phyloP scores from a whole-genome alignment of 441 rosid genomes.

The Manihot esculenta region DNA sequence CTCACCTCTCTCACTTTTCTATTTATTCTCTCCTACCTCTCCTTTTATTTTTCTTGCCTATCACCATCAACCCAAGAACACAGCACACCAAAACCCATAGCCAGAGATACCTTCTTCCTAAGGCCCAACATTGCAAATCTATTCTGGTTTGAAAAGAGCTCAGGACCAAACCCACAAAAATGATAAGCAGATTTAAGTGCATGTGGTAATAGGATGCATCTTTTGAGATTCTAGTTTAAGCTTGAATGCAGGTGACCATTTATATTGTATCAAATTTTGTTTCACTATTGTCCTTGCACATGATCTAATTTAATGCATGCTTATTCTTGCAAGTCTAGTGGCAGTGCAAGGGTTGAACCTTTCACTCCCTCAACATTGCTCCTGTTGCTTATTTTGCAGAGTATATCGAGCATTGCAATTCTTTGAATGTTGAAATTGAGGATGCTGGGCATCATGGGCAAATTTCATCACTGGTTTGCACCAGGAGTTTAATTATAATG shows the following conservation, averaged over 20 bases:
- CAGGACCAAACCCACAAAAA: no score
- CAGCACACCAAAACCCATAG: no score
- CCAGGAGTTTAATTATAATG: conserved; percentile 52
- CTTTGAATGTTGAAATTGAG: background rate
- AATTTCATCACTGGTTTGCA: conserved; percentile 48
- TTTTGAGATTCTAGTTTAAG: conserved; percentile 14
- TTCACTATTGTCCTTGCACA: background rate
- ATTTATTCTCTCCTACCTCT: no score
- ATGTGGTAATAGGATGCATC: conserved; percentile 3
- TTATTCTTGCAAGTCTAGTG: conserved; percentile 34
- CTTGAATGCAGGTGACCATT: conserved; percentile 13
- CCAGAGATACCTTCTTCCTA: no score
- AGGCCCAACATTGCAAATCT: no score
- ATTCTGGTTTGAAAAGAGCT: no score
- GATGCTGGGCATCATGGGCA: conserved; percentile 30
- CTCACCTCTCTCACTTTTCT: no score
- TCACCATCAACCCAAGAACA: no score
- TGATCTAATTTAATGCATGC: background rate
- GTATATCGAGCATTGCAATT: conserved; percentile 17
- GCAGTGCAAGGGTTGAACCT: conserved; percentile 25
- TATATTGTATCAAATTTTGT: conserved; percentile 8
- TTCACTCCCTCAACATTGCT: conserved; percentile 21
- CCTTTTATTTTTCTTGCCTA: no score
- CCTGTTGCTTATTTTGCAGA: conserved; percentile 19
- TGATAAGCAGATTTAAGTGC: no score